phyloP scores from a whole-genome alignment of 495 filamentous ascomycete genomes.

The Xylaria curta region DNA sequence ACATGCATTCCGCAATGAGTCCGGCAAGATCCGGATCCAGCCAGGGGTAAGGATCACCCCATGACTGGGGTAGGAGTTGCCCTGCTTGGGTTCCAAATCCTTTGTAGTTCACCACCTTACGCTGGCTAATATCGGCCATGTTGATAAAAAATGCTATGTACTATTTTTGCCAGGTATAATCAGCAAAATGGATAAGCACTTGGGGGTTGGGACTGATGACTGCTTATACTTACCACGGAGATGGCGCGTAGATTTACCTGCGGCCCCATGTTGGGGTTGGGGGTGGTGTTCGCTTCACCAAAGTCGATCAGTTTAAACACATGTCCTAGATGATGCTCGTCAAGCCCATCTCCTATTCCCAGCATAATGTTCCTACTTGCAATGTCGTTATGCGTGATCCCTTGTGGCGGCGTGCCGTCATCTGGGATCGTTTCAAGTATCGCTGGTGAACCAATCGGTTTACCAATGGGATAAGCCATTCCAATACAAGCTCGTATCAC shows the following conservation, averaged over 20 bases:
- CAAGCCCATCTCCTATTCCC: neutral
- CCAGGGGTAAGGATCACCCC: conserved; percentile 8
- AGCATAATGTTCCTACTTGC: conserved; percentile 10
- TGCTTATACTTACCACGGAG: neutral
- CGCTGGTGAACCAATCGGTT: neutral
- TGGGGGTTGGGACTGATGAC: neutral
- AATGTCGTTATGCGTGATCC: conserved; percentile 8
- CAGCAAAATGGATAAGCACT: neutral
- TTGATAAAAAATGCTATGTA: conserved; percentile 5
- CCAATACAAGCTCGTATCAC: conserved; percentile 23
- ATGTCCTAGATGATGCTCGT: conserved; percentile 4
- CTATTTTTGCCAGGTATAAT: neutral
- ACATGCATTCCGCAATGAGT: conserved; percentile 19
- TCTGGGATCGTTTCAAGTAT: conserved; percentile 9
- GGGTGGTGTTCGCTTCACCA: neutral
- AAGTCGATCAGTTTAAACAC: conserved; percentile 19
- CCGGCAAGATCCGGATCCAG: conserved; percentile 11
- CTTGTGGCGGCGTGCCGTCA: neutral
- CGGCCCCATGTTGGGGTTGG: neutral
- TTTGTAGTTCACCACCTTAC: neutral
- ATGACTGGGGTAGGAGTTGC: neutral
- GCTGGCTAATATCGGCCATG: conserved; percentile 1
- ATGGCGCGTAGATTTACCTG: neutral
- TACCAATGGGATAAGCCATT: conserved; percentile 20
- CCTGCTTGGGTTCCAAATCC: neutral